Base-by-base conservation (phyloP, 257 asterid species). In the Penstemon barbatus region DNA sequence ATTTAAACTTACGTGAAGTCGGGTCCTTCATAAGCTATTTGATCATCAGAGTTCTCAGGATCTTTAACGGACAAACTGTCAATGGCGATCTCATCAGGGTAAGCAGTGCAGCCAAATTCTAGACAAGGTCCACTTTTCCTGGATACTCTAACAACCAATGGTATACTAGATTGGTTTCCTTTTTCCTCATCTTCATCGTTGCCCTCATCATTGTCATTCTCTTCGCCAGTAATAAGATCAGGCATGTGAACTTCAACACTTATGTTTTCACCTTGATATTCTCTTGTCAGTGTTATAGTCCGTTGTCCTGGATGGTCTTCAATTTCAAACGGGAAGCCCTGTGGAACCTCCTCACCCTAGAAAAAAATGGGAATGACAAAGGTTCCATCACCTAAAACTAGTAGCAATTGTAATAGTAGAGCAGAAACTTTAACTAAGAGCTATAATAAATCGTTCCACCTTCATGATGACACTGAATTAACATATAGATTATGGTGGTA, bases 1-100 rank as follows among this genome's bases (percentile, higher is more conserved):
- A 25, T 25, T 25, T 25, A 25, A 71, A 81, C 97, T 80, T 60
- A 91, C 97, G 64, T 13, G 68, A 91, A 94, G 25, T 86, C 91
- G 2, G 97, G 99, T 61, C 99, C 99, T 69, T 91, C 97, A 46
- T 91, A 94, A 19, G 95, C 86, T 39, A 88, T 79, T 66, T 85
- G 81, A 63, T 91, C 97, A 65, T 91, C 97, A 0, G 81, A 19
- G 61, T 3, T 41, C 8, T 82, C 65, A 2, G 91, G 81, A 50
- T 86, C 83, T 80, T 82, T 91, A 58, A 91, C 63, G 6, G 88
- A 65, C 70, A 93, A 66, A 77, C 77, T 85, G 54, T 88, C 96
- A 4, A 93, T 85, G 0, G 77, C 49, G 40, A 90, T 74, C 63
- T 90, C 96, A 79, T 88, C 96, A 3, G 96, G 79, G 50, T 70